Evolutionary conservation across 306 rosid genomes (phyloP).

Genomic region (Ochetophila trinervis): DNA sequence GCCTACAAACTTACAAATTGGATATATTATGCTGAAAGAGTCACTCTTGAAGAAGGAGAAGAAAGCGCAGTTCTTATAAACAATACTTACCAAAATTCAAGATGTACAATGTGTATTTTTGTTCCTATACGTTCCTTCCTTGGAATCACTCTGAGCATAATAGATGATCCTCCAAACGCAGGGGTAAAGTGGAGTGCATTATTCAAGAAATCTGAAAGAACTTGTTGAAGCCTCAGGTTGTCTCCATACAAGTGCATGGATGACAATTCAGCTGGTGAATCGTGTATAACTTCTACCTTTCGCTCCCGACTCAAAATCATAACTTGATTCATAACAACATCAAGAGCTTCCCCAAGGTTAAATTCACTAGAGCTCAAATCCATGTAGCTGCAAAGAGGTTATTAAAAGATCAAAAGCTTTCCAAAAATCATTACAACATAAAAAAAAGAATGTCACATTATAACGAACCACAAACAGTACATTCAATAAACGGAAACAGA

Average conservation of each 20-base stretch:
- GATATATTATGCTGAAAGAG: too few relatives aligned
- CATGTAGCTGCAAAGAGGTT: constrained; percentile 30
- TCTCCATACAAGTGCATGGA: constrained; percentile 40
- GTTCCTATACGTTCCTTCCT: constrained; percentile 35
- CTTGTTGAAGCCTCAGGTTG: constrained; percentile 41
- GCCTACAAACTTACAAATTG: too few relatives aligned
- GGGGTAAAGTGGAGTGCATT: constrained; percentile 33
- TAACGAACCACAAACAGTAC: not conserved
- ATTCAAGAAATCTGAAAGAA: constrained; percentile 35
- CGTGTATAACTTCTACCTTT: constrained; percentile 27
- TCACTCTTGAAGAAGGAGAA: too few relatives aligned
- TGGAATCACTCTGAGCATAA: constrained; percentile 24
- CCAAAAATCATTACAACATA: not conserved
- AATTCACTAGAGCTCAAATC: constrained; percentile 33
- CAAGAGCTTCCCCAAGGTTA: constrained; percentile 38
- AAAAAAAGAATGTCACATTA: not conserved
- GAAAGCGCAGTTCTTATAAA: too few relatives aligned
- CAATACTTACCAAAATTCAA: constrained; percentile 34
- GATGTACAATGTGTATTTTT: constrained; percentile 37
- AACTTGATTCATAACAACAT: constrained; percentile 30
- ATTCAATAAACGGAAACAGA: not conserved
- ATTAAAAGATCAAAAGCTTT: constrained; percentile 12
- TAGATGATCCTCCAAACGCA: constrained; percentile 23
- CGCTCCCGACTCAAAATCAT: constrained; percentile 38
- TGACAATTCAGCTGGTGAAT: constrained; percentile 34